Base-by-base conservation (phyloP, 768 basidiomycete genomes). In the Postia placenta region DNA sequence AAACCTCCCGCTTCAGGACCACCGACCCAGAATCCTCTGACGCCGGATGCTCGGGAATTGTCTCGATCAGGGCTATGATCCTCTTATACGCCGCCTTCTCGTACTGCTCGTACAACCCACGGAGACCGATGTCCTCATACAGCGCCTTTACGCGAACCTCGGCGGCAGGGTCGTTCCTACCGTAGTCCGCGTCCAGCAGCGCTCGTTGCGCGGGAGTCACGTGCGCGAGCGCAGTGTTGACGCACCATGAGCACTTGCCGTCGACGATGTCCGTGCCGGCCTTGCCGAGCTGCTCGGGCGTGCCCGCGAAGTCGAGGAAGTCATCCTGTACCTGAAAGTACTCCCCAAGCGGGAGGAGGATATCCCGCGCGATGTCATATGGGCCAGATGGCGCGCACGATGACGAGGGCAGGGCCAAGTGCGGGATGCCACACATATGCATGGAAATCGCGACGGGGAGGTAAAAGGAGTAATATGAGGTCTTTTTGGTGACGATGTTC, bases 321-420 rank as follows among this genome's bases (percentile, higher is more conserved):
- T 98, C 95, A 64, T 98, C 95, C 68, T 99, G 95, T 50, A 95
- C 78, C 69, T 99, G 95, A 83, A 98, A 98, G 71, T 98, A 99
- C 67, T 96, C 93, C 41, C 95, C 95, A 49, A 98, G 77, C 3
- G 90, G 90, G 47, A 98, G 69, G 36, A 98, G 80, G 64, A 99
- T 93, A 39, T 79, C 76, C 30, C 80, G 72, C 0, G 94, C 87
- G 55, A 81, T 64, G 36, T 83, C 77, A 73, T 89, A 95, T 3
- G 85, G 79, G 42, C 74, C 71, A 50, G 42, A 72, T 64, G 69
- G 67, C 60, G 67, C 7, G 11, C 11, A 14, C 15, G 33, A 36
- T 36, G 39, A 40, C 66, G 68, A 67, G 67, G 60, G 69, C 61
- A 56, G 66, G 76, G 28, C 70, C 64, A 70, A 64, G 38, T 71